Percentiles rank a stretch among this genome's conserved stretches.
phyloP scores from a whole-genome alignment of 139 green algal genomes.

The Edaphochlamys debaryana region DNA sequence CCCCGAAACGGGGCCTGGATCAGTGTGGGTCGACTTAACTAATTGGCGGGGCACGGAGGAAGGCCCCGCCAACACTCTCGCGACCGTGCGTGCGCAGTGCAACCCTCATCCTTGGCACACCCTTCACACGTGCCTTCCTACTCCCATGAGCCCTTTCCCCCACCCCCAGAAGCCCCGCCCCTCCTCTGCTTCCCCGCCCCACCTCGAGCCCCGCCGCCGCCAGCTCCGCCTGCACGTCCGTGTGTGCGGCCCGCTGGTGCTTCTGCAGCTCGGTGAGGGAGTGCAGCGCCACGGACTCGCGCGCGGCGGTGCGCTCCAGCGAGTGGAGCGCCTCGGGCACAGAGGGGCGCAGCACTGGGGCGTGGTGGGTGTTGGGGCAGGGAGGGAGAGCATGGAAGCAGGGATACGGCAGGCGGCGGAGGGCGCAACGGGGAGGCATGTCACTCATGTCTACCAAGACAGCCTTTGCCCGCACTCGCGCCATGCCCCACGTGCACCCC shows the following conservation, averaged over 20 bases:
- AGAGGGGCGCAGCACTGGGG: constrained; percentile 8
- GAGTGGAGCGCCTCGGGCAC: constrained; percentile 26
- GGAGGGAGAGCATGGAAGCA: no score
- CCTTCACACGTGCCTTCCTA: no score
- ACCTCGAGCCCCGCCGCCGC: constrained; percentile 42
- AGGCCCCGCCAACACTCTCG: constrained; percentile 35
- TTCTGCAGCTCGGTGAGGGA: constrained; percentile 10
- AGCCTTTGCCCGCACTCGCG: no score
- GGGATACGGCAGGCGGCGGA: neutral
- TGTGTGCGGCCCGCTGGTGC: constrained; percentile 15
- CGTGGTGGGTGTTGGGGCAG: no score
- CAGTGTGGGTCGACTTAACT: constrained; percentile 23
- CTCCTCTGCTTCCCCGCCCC: no score
- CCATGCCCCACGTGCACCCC: no score
- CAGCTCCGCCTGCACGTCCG: constrained; percentile 47
- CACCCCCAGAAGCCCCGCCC: no score
- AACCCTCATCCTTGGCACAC: neutral
- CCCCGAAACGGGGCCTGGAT: constrained; percentile 36
- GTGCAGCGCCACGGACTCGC: constrained; percentile 6
- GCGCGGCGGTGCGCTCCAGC: constrained; percentile 16
- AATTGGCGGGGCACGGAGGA: constrained; percentile 23
- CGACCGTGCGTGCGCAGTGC: constrained; percentile 4
- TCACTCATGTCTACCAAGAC: no score
- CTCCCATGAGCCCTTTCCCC: no score
- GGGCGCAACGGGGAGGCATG: no score